phyloP scores from a whole-genome alignment of 305 asterid species.

The Fraxinus ornus region DNA sequence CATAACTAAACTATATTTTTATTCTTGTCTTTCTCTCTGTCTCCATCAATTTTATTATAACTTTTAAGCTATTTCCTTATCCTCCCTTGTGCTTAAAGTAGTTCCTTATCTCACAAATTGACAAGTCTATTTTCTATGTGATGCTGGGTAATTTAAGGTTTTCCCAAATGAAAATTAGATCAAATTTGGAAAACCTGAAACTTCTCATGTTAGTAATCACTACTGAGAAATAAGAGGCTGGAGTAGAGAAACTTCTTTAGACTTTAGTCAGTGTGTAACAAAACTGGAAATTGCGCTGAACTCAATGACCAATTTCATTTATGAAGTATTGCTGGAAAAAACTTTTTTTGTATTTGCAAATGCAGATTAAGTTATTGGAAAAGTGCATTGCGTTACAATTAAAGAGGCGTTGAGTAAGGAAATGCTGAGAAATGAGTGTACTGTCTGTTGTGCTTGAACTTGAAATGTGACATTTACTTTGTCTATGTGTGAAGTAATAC shows the following conservation, averaged over 20 bases:
- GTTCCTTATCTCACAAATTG: background rate
- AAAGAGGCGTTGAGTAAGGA: background rate
- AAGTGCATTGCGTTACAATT: background rate
- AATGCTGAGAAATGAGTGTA: background rate
- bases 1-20: background rate
- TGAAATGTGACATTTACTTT: background rate
- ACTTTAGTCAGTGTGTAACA: background rate
- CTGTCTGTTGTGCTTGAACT: background rate
- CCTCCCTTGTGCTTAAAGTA: background rate
- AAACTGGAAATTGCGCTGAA: background rate
- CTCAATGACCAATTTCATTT: background rate
- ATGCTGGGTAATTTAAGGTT: background rate
- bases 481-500: background rate
- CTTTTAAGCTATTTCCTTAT: background rate
- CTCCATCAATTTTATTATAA: background rate
- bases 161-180: background rate
- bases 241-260: background rate
- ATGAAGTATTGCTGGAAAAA: background rate
- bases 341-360: background rate
- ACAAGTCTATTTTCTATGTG: background rate
- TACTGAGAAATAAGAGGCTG: background rate
- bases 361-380: background rate
- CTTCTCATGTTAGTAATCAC: background rate
- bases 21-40: background rate
- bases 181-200: background rate